These are phyloP conservation scores for Thalassiosira livingstoniorum DNA, from an alignment of 352 stramenopile genomes.

Conservation along the genomic window DNA sequence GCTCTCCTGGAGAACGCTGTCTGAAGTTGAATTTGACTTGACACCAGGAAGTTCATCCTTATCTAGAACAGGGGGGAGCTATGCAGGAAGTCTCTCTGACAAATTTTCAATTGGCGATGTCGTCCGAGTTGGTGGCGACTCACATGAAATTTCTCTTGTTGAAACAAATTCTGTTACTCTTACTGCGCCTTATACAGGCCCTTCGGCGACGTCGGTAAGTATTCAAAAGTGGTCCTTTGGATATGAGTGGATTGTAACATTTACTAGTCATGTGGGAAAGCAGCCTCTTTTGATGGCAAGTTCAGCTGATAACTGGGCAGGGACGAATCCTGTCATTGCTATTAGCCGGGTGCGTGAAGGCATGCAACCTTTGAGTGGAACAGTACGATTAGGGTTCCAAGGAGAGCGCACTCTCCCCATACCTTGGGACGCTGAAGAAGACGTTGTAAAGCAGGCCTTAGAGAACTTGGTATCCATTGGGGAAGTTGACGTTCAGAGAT, in stretches of 20 bases:
- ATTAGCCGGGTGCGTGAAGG: conserved; percentile 88
- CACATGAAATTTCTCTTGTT: conserved; percentile 53
- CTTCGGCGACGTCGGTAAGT: conserved; percentile 58
- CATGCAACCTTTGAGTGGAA: conserved; percentile 91
- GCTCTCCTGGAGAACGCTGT: conserved; percentile 64
- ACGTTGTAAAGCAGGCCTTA: conserved; percentile 88
- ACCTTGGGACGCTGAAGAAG: conserved; percentile 89
- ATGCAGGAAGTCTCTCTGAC: conserved; percentile 34
- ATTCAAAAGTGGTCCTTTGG: conserved; percentile 86
- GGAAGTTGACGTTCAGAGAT: conserved; percentile 89
- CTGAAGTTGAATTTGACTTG: conserved; percentile 59
- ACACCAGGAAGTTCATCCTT: conserved; percentile 52
- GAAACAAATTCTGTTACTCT: conserved; percentile 48
- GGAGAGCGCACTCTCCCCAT: conserved; percentile 90
- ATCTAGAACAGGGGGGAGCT: conserved; percentile 45
- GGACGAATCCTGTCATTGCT: conserved; percentile 91
- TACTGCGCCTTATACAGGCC: conserved; percentile 59
- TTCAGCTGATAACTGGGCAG: conserved; percentile 91
- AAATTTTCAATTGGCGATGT: conserved; percentile 73
- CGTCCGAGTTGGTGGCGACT: conserved; percentile 70
- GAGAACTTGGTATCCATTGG: conserved; percentile 90
- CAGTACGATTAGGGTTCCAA: conserved; percentile 88
- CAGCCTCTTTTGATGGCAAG: conserved; percentile 89
- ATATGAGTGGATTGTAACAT: conserved; percentile 87
- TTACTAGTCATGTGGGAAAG: conserved; percentile 84